Percentiles rank a stretch among this genome's conserved stretches.
Evolutionary conservation across 1,284 basidiomycete genomes (phyloP).

Genomic region (Apiotrichum laibachii): DNA sequence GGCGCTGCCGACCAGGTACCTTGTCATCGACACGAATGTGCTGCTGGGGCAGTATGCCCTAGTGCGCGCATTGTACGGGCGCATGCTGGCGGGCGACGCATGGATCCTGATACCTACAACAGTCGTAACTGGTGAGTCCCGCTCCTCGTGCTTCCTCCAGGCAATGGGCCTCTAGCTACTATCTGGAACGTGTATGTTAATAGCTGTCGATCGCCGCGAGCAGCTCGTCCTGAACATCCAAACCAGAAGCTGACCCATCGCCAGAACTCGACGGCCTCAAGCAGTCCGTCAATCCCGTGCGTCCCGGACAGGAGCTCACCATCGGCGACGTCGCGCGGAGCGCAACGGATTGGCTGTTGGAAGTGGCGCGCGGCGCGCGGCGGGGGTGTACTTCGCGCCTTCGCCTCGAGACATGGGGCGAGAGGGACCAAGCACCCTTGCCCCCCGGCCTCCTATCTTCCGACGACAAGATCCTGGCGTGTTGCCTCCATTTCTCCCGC

Average conservation of each 20-base stretch:
- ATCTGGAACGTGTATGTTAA: no score
- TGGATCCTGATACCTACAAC: slow-evolving; percentile 12
- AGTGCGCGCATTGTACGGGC: slow-evolving; percentile 8
- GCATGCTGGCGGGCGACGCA: background rate
- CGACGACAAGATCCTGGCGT: slow-evolving; percentile 16
- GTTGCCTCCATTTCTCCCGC: slow-evolving; percentile 10
- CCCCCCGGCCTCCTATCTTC: background rate
- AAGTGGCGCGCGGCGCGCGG: background rate
- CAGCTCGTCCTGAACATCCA: background rate
- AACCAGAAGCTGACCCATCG: background rate
- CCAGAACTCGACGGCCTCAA: slow-evolving; percentile 20
- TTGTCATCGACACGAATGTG: slow-evolving; percentile 18
- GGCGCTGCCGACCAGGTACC: background rate
- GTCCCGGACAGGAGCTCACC: background rate
- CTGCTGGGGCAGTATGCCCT: slow-evolving; percentile 7
- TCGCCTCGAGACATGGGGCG: slow-evolving; percentile 6
- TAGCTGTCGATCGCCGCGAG: background rate
- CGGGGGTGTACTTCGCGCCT: background rate
- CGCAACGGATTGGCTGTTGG: slow-evolving; percentile 10
- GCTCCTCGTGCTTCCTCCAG: background rate
- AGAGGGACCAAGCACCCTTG: background rate
- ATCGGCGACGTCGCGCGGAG: slow-evolving; percentile 6
- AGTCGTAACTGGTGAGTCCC: slow-evolving; percentile 14
- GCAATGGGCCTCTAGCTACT: no score
- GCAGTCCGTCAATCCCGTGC: background rate